phyloP scores from a whole-genome alignment of 2,329 filamentous ascomycete species.

The Cladosporium sp. region DNA sequence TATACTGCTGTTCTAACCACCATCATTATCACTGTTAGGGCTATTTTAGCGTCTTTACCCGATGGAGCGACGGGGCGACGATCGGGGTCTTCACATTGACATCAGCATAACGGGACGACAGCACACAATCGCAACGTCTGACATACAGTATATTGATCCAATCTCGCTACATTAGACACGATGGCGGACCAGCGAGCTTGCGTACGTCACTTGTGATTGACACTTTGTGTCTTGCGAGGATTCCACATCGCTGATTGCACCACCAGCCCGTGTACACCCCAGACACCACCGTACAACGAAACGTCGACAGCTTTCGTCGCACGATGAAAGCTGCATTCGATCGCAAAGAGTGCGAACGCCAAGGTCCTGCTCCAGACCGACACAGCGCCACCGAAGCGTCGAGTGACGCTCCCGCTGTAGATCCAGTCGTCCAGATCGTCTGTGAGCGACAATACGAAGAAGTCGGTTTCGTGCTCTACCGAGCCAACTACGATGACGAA shows the following conservation, averaged over 20 bases:
- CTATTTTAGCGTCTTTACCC: not conserved
- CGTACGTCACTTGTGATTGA: not conserved
- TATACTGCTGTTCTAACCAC: too few relatives aligned
- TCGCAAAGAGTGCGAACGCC: not conserved
- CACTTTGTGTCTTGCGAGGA: too few relatives aligned
- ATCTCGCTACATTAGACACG: not conserved
- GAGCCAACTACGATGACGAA: constrained; percentile 1
- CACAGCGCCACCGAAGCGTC: not conserved
- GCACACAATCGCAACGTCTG: not conserved
- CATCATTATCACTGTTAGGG: not conserved
- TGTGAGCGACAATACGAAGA: not conserved
- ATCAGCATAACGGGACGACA: too few relatives aligned
- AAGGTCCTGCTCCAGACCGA: not conserved
- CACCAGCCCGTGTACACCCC: not conserved
- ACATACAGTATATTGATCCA: not conserved
- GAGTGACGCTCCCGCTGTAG: not conserved
- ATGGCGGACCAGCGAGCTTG: not conserved
- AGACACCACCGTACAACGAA: not conserved
- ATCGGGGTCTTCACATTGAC: too few relatives aligned
- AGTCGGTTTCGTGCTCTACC: not conserved
- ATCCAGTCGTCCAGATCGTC: not conserved
- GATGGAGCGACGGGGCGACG: too few relatives aligned
- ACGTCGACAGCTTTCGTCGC: not conserved
- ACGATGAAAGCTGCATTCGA: not conserved
- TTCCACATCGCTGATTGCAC: too few relatives aligned